phyloP scores from a whole-genome alignment of 1,139 yeast genomes.

The Yamadazyma kanchanaburiensis region DNA sequence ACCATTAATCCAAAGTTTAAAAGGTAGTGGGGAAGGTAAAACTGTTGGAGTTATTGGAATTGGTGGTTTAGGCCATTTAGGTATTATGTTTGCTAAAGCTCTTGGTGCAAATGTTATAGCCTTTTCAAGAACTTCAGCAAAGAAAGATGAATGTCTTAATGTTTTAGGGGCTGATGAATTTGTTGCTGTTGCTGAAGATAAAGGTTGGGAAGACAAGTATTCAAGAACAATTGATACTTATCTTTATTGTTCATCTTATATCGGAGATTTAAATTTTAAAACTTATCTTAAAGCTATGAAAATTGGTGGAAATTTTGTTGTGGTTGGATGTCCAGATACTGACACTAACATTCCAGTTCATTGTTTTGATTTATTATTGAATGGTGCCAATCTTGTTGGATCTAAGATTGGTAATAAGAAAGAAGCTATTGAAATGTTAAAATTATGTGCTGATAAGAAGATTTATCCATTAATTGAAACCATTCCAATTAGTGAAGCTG shows the following conservation, averaged over 20 bases:
- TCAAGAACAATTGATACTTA: slow-evolving; percentile 43
- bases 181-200: slow-evolving; percentile 37
- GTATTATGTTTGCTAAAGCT: slow-evolving; percentile 38
- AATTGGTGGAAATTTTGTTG: slow-evolving; percentile 43
- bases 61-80: slow-evolving; percentile 46
- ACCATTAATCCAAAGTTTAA: slow-evolving; percentile 39
- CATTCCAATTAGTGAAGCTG: slow-evolving; percentile 33
- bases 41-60: slow-evolving; percentile 45
- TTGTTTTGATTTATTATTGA: slow-evolving; percentile 26
- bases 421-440: slow-evolving; percentile 37
- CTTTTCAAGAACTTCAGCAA: slow-evolving; percentile 33
- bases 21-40: slow-evolving; percentile 20
- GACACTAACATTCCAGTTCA: slow-evolving; percentile 20
- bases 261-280: slow-evolving; percentile 30
- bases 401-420: slow-evolving; percentile 35
- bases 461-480: slow-evolving; percentile 43
- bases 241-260: slow-evolving; percentile 45
- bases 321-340: slow-evolving; percentile 51
- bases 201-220: slow-evolving; percentile 28
- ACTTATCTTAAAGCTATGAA: slow-evolving; percentile 29
- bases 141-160: slow-evolving; percentile 30
- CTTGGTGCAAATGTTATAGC: slow-evolving; percentile 42
- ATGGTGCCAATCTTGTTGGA: slow-evolving; percentile 30
- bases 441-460: slow-evolving; percentile 36
- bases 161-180: slow-evolving; percentile 39